These are phyloP conservation scores for Pythium periplocum DNA, from an alignment of 352 stramenopile genomes.

Conservation along the genomic window DNA sequence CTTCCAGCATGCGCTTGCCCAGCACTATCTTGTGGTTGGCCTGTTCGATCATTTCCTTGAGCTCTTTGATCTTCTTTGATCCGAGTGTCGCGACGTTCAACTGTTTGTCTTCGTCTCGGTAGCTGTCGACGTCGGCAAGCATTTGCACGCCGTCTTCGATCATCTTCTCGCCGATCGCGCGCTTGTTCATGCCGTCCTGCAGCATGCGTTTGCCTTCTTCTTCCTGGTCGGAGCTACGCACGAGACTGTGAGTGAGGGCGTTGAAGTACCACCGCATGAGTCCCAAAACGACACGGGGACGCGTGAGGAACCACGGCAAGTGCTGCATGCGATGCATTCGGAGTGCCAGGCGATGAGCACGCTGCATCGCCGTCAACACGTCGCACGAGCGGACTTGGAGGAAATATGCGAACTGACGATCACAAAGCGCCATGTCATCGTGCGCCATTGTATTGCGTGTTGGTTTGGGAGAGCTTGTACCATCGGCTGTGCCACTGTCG, in stretches of 20 bases:
- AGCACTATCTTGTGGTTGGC: constrained; percentile 22
- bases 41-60: constrained; percentile 27
- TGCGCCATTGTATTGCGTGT: background rate
- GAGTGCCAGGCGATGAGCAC: constrained; percentile 52
- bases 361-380: constrained; percentile 52
- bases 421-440: constrained; percentile 32
- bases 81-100: constrained; percentile 28
- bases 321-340: constrained; percentile 30
- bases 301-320: constrained; percentile 27
- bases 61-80: constrained; percentile 23
- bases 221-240: constrained; percentile 49
- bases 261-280: constrained; percentile 70
- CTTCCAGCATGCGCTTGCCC: constrained; percentile 18
- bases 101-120: constrained; percentile 22
- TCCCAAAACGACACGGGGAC: constrained; percentile 49
- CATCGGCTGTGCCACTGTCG: background rate
- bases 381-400: constrained; percentile 73
- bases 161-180: constrained; percentile 34
- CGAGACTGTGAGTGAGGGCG: constrained; percentile 53
- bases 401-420: constrained; percentile 79
- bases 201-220: constrained; percentile 63
- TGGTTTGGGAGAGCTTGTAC: background rate
- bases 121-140: constrained; percentile 22
- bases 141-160: constrained; percentile 36
- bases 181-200: constrained; percentile 54